phyloP scores from a whole-genome alignment of 768 basidiomycete genomes.

The Boletus barrowsii region DNA sequence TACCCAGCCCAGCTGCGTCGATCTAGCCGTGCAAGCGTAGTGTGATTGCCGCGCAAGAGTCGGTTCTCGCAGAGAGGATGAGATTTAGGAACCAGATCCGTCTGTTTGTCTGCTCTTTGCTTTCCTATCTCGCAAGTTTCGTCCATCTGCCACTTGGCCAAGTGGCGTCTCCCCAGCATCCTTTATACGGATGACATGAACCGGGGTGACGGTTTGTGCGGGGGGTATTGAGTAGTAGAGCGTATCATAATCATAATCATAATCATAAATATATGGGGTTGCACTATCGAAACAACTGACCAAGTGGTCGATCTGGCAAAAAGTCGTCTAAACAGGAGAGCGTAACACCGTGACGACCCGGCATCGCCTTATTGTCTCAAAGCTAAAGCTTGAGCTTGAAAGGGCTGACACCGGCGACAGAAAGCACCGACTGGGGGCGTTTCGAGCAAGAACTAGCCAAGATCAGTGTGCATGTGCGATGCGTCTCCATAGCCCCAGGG shows the following conservation, averaged over 20 bases:
- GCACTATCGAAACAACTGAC: slow-evolving; percentile 3
- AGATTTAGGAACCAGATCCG: slow-evolving; percentile 21
- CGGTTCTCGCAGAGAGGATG: not conserved
- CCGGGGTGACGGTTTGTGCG: not conserved
- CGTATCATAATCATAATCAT: too few species aligned
- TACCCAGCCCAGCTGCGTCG: not conserved
- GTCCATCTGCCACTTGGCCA: not conserved
- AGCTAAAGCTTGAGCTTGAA: too few species aligned
- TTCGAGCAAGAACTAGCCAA: not conserved
- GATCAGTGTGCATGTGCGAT: too few species aligned
- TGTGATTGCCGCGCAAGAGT: not conserved
- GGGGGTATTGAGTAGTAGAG: too few species aligned
- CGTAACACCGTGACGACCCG: not conserved
- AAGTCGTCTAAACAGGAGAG: slow-evolving; percentile 6
- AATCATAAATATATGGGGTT: too few species aligned
- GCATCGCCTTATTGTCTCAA: too few species aligned
- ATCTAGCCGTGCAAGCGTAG: slow-evolving; percentile 4
- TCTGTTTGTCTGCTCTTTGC: too few species aligned
- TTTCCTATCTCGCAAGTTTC: not conserved
- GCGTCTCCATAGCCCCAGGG: too few species aligned
- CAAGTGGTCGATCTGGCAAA: slow-evolving; percentile 6
- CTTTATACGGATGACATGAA: not conserved
- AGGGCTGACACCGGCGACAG: not conserved
- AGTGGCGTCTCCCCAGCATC: not conserved
- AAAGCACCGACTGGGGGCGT: not conserved